Conservation (phyloP, 257 asterid genomes). For the Scutellaria barbata region DNA sequence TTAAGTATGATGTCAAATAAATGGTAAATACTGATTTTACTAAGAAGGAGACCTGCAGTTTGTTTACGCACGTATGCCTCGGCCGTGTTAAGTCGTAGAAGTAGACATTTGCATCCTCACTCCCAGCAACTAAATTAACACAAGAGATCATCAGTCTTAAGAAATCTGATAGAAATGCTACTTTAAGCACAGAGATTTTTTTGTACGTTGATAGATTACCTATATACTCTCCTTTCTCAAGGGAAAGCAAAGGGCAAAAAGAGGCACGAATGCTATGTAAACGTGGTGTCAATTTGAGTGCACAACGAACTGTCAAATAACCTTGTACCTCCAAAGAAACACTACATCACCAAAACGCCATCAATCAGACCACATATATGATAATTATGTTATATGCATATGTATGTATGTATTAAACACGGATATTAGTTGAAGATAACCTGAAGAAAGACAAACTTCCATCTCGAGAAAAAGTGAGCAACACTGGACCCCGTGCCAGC, state of each 20-base stretch:
- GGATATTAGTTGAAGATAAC: conserved; percentile 45
- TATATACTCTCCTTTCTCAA: conserved; percentile 96
- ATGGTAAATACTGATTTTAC: not conserved
- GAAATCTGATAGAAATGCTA: conserved; percentile 7
- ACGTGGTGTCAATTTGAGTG: conserved; percentile 84
- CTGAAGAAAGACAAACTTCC: conserved; percentile 96
- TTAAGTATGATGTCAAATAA: too few relatives aligned
- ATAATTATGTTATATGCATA: not conserved
- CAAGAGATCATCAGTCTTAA: conserved; percentile 36
- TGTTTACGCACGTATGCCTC: conserved; percentile 89
- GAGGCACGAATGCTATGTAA: conserved; percentile 91
- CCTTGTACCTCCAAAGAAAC: conserved; percentile 89
- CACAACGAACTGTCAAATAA: conserved; percentile 84
- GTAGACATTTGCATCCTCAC: conserved; percentile 94
- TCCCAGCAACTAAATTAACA: conserved; percentile 81
- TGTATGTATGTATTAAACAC: not conserved
- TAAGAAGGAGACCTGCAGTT: conserved; percentile 70
- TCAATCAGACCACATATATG: conserved; percentile 17
- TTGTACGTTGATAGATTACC: conserved; percentile 44
- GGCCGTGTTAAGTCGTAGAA: conserved; percentile 95
- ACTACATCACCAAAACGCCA: conserved; percentile 47
- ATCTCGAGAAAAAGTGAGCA: conserved; percentile 78
- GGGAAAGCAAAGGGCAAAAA: conserved; percentile 98
- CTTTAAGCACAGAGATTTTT: not conserved
- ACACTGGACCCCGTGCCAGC: conserved; percentile 93